Percentiles rank a stretch among this genome's conserved stretches.
Conservation (phyloP, 2,329 filamentous ascomycete species). For the Leptosphaerulina australis region DNA sequence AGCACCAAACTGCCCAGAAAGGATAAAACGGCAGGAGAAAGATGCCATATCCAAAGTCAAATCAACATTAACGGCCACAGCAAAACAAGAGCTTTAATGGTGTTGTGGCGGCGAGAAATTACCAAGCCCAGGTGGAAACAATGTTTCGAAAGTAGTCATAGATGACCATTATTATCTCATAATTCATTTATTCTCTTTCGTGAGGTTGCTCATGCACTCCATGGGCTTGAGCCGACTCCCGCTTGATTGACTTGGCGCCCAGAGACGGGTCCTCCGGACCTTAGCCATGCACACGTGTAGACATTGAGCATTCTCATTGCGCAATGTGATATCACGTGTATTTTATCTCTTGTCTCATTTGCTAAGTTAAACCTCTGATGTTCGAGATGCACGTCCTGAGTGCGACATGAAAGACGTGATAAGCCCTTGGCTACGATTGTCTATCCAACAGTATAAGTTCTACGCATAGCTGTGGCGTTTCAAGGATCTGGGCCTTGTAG, state of each 20-base stretch:
- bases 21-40: no score
- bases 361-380: no score
- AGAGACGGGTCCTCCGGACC: not conserved
- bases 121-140: no score
- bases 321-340: not conserved
- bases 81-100: no score
- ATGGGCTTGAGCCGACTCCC: not conserved
- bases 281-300: not conserved
- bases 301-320: not conserved
- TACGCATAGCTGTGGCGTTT: not conserved
- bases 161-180: no score
- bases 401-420: not conserved
- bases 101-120: no score
- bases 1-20: no score
- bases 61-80: no score
- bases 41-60: no score
- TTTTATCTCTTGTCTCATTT: not conserved
- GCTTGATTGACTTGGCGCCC: not conserved
- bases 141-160: no score
- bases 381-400: not conserved
- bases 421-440: not conserved
- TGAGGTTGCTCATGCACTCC: no score
- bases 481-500: not conserved
- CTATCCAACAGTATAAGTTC: not conserved
- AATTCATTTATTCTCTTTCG: no score